These are phyloP conservation scores for Aspergillus aculeatus DNA, from an alignment of 2,329 filamentous ascomycete species.

Conservation along the genomic window DNA sequence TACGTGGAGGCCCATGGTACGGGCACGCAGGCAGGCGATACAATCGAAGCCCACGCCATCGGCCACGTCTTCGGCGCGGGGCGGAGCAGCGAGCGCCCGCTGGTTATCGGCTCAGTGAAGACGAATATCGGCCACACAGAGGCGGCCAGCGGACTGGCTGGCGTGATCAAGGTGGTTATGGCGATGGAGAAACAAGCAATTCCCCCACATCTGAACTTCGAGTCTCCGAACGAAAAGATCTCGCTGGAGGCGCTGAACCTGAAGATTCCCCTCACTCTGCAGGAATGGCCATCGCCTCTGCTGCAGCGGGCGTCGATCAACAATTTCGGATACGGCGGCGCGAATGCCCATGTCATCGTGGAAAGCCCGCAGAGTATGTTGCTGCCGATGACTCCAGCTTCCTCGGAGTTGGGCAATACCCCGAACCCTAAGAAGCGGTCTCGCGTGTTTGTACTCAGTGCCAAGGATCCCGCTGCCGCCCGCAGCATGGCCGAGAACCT, in stretches of 20 bases:
- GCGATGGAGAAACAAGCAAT: conserved; percentile 19
- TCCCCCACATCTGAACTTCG: conserved; percentile 8
- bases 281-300: not conserved
- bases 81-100: not conserved
- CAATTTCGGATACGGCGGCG: conserved; percentile 5
- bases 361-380: not conserved
- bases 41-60: conserved; percentile 54
- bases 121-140: conserved; percentile 26
- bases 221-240: not conserved
- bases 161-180: conserved; percentile 16
- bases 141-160: conserved; percentile 32
- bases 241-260: not conserved
- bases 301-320: conserved; percentile 5
- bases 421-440: not conserved
- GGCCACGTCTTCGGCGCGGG: conserved; percentile 34
- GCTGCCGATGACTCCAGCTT: too few relatives aligned
- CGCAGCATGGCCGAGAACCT: not conserved
- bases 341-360: conserved; percentile 6
- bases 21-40: conserved; percentile 57
- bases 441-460: not conserved
- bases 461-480: not conserved
- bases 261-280: not conserved
- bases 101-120: conserved; percentile 27
- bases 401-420: too few relatives aligned
- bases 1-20: conserved; percentile 57